phyloP scores from a whole-genome alignment of 1,284 basidiomycete genomes.

The Ustilago lituana region DNA sequence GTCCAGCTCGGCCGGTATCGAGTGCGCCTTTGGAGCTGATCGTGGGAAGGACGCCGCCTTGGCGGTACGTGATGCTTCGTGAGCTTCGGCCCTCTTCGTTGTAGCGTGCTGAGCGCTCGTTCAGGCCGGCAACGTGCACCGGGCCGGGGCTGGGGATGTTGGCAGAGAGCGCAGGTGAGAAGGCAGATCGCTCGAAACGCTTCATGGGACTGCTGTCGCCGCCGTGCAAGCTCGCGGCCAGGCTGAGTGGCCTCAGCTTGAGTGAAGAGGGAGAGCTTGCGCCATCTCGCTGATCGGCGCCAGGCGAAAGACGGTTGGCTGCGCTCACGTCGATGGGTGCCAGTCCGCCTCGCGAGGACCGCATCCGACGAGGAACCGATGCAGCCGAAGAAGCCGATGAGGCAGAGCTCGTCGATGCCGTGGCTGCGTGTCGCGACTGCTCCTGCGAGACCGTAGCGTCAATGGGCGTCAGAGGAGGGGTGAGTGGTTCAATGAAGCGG shows the following conservation, averaged over 20 bases:
- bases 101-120: constrained; percentile 31
- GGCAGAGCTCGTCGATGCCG: constrained; percentile 32
- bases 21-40: constrained; percentile 48
- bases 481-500: constrained; percentile 25
- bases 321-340: constrained; percentile 34
- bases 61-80: constrained; percentile 31
- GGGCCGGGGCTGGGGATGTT: constrained; percentile 35
- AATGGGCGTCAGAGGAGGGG: constrained; percentile 41
- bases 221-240: constrained; percentile 31
- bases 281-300: constrained; percentile 14
- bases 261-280: constrained; percentile 35
- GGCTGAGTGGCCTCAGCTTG: constrained; percentile 39
- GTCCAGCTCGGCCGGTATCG: constrained; percentile 23
- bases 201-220: constrained; percentile 40
- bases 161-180: constrained; percentile 46
- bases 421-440: constrained; percentile 30
- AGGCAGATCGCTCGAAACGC: constrained; percentile 35
- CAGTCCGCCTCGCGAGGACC: constrained; percentile 14
- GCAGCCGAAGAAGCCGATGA: constrained; percentile 23
- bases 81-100: constrained; percentile 42
- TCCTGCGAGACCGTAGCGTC: constrained; percentile 21
- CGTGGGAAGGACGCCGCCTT: constrained; percentile 46
- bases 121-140: constrained; percentile 14
- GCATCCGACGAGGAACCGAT: constrained; percentile 21
- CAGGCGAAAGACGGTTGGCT: constrained; percentile 32